phyloP scores from a whole-genome alignment of 73 alveolate genomes.

The Effrenium voratum region DNA sequence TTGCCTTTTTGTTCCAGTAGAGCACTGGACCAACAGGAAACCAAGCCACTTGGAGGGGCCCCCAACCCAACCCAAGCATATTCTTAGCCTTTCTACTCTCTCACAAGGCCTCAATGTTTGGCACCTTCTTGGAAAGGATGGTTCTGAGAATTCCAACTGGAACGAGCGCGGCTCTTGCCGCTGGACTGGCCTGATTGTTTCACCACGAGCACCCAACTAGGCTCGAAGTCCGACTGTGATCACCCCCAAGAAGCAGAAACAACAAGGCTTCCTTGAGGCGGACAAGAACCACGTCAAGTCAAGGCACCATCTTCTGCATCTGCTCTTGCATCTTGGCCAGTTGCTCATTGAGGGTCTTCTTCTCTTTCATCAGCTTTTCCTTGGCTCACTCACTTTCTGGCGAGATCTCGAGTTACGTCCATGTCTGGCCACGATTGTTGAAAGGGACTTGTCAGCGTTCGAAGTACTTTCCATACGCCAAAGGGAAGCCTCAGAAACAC shows the following conservation, averaged over 20 bases:
- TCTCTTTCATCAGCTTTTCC: slow-evolving; percentile 85
- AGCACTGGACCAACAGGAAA: too few species aligned
- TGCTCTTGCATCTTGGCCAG: slow-evolving; percentile 82
- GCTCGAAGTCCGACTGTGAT: background rate
- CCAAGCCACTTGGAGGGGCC: too few species aligned
- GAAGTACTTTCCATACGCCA: too few species aligned
- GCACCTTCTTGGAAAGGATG: background rate
- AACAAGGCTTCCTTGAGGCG: too few species aligned
- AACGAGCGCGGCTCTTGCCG: background rate
- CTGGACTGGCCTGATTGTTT: background rate
- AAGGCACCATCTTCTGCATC: slow-evolving; percentile 49
- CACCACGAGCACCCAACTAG: background rate
- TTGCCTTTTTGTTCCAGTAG: too few species aligned
- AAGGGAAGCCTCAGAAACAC: too few species aligned
- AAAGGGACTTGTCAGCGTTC: too few species aligned
- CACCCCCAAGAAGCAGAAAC: too few species aligned
- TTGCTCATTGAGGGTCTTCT: slow-evolving; percentile 59
- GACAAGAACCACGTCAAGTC: background rate
- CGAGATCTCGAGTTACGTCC: background rate
- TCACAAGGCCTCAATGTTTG: too few species aligned
- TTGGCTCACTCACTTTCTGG: background rate
- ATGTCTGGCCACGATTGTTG: background rate
- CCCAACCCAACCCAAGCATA: too few species aligned
- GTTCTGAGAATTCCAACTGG: background rate
- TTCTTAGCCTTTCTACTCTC: too few species aligned